These are phyloP conservation scores for Colletotrichum higginsianum DNA, from an alignment of 2,329 filamentous ascomycete species.

Conservation along the genomic window DNA sequence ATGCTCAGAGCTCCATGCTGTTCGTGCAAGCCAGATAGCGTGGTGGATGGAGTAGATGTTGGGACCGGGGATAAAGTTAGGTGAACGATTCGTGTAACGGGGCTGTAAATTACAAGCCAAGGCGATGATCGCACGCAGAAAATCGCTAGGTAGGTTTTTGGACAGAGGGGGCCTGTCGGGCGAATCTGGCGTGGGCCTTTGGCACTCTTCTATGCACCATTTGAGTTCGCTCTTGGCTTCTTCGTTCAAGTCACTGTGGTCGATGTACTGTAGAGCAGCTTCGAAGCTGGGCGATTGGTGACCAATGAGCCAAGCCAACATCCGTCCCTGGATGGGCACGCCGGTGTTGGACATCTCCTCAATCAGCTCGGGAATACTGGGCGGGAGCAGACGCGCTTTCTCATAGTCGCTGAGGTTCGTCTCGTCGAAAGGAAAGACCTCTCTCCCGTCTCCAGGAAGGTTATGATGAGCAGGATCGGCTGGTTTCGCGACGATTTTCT, in stretches of 20 bases:
- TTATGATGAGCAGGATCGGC: constrained; percentile 44
- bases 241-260: constrained; percentile 42
- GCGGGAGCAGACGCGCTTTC: constrained; percentile 73
- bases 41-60: constrained; percentile 15
- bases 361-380: constrained; percentile 72
- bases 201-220: neutral
- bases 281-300: constrained; percentile 29
- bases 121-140: constrained; percentile 46
- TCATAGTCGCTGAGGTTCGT: constrained; percentile 76
- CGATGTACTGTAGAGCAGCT: constrained; percentile 49
- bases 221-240: constrained; percentile 8
- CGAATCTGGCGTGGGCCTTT: neutral
- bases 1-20: neutral
- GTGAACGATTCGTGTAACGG: constrained; percentile 10
- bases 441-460: constrained; percentile 45
- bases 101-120: constrained; percentile 37
- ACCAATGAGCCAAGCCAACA: constrained; percentile 35
- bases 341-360: constrained; percentile 67
- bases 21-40: constrained; percentile 26
- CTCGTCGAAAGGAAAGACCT: constrained; percentile 53
- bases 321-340: constrained; percentile 51
- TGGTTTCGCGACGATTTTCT: constrained; percentile 64
- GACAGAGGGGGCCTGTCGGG: neutral
- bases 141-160: constrained; percentile 46
- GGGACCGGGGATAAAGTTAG: too few relatives aligned